These are phyloP conservation scores for Abrus precatorius DNA, from an alignment of 306 rosid species.

Conservation along the genomic window DNA sequence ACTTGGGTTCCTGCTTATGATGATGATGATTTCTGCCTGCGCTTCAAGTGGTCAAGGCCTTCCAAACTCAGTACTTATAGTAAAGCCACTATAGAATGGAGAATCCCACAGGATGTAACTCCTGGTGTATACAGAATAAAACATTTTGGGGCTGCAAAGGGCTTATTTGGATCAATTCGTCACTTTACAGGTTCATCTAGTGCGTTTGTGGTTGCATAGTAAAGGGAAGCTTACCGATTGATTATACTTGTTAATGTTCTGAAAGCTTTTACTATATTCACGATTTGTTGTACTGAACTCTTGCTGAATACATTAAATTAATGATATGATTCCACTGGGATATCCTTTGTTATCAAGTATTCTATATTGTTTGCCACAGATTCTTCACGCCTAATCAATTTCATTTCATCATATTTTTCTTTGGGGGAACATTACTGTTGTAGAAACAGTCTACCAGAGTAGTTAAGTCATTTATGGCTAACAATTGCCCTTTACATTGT, in stretches of 20 bases:
- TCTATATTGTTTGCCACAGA: not conserved
- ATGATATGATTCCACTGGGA: constrained; percentile 6
- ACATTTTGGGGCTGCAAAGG: constrained; percentile 90
- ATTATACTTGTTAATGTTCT: constrained; percentile 5
- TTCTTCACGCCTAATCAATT: not conserved
- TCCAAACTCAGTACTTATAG: constrained; percentile 68
- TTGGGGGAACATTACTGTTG: not conserved
- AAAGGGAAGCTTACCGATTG: constrained; percentile 31
- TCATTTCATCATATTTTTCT: constrained; percentile 10
- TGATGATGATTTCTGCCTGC: constrained; percentile 92
- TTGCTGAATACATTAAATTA: constrained; percentile 16
- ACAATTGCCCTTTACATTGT: not conserved
- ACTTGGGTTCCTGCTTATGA: constrained; percentile 88
- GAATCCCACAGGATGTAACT: constrained; percentile 67
- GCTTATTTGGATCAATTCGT: constrained; percentile 65
- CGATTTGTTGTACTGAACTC: constrained; percentile 7
- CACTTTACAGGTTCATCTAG: constrained; percentile 93
- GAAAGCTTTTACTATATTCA: not conserved
- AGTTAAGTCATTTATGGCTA: constrained; percentile 14
- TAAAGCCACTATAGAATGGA: constrained; percentile 84
- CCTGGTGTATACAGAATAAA: constrained; percentile 82
- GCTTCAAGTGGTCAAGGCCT: constrained; percentile 92
- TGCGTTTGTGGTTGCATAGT: constrained; percentile 77
- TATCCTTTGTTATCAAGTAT: not conserved
- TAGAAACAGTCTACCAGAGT: not conserved